Percentiles rank a stretch among this genome's conserved stretches.
phyloP scores from a whole-genome alignment of 2,329 filamentous ascomycete species.

The Penicillium brasilianum region DNA sequence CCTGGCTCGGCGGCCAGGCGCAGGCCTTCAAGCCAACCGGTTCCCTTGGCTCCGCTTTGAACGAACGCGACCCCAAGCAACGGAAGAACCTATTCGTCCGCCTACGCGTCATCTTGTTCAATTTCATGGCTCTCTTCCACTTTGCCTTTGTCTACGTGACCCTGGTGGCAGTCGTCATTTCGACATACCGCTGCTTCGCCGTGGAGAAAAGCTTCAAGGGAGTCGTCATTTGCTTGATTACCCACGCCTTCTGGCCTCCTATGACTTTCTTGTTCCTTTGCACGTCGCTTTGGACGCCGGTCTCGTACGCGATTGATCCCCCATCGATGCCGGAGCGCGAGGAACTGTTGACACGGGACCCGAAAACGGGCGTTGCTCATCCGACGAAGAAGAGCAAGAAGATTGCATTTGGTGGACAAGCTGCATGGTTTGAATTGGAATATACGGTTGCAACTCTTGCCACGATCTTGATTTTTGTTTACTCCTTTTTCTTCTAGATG shows the following conservation, averaged over 20 bases:
- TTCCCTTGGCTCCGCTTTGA: conserved; percentile 60
- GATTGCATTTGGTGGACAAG: conserved; percentile 60
- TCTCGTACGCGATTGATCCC: conserved; percentile 66
- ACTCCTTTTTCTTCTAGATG: conserved; percentile 39
- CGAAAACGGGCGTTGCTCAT: conserved; percentile 56
- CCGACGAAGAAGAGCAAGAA: conserved; percentile 56
- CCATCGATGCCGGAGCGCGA: conserved; percentile 64
- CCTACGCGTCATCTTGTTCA: conserved; percentile 60
- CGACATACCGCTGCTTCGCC: conserved; percentile 58
- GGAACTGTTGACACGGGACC: conserved; percentile 61
- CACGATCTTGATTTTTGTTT: conserved; percentile 57
- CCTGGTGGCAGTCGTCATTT: conserved; percentile 56
- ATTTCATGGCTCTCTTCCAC: conserved; percentile 63
- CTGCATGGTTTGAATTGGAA: conserved; percentile 63
- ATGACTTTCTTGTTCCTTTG: conserved; percentile 62
- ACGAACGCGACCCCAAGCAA: conserved; percentile 59
- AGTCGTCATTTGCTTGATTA: conserved; percentile 59
- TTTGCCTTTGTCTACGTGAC: conserved; percentile 60
- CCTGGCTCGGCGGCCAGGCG: conserved; percentile 63
- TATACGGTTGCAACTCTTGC: conserved; percentile 58
- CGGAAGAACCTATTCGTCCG: conserved; percentile 56
- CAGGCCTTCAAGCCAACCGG: conserved; percentile 67
- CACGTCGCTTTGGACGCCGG: conserved; percentile 62
- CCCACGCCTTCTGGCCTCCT: conserved; percentile 67
- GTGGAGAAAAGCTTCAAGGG: conserved; percentile 45